A percentile compares a stretch with the other conserved stretches of the same genome.
These are phyloP conservation scores for Carex arenaria DNA, from an alignment of 202 grass and related monocot genomes.

Conservation along the genomic window DNA sequence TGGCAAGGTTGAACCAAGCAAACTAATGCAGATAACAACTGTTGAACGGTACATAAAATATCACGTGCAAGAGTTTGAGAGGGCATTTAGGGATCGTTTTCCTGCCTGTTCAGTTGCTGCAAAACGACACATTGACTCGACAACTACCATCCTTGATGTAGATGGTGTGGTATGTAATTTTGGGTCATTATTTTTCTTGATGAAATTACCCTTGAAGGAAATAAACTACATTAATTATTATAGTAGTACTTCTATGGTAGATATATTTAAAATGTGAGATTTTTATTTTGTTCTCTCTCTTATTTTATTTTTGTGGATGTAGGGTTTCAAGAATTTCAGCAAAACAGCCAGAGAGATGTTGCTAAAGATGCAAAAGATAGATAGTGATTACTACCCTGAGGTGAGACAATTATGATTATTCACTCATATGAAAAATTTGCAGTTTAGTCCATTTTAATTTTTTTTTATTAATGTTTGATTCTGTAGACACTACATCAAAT, in stretches of 20 bases:
- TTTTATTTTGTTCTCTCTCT: neutral
- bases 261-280: neutral
- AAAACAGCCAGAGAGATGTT: constrained; percentile 91
- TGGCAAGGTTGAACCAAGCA: constrained; percentile 86
- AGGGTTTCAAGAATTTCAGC: constrained; percentile 99
- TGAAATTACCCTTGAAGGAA: neutral
- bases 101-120: constrained; percentile 80
- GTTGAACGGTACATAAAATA: constrained; percentile 96
- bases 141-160: constrained; percentile 89
- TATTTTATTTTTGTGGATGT: constrained; percentile 14
- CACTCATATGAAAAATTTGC: neutral
- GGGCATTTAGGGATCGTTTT: constrained; percentile 66
- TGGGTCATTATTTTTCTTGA: constrained; percentile 18
- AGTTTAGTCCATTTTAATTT: neutral
- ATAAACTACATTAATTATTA: neutral
- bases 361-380: constrained; percentile 93
- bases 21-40: constrained; percentile 77
- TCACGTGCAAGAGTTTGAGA: constrained; percentile 96
- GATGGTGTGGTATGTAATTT: constrained; percentile 79
- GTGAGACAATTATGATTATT: constrained; percentile 36
- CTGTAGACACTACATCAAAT: constrained; percentile 88
- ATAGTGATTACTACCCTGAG: constrained; percentile 97
- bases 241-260: neutral
- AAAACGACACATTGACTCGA: constrained; percentile 80
- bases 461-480: constrained; percentile 17